phyloP scores from a whole-genome alignment of 768 basidiomycete genomes.

The Kwoniella europaea region DNA sequence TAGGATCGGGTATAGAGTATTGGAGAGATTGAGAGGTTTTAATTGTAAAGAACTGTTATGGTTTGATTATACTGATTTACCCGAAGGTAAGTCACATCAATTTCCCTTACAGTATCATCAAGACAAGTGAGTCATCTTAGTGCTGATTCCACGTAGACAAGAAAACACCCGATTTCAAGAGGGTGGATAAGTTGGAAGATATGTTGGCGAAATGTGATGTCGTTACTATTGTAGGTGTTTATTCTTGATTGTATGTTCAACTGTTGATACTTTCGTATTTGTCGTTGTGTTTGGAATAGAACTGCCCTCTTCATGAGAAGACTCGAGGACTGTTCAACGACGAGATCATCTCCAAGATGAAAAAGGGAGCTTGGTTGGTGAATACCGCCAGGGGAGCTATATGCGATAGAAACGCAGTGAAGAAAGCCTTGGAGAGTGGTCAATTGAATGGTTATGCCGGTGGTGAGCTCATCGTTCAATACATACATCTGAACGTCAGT shows the following conservation, averaged over 20 bases:
- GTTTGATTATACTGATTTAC: constrained; percentile 78
- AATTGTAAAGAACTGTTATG: constrained; percentile 88
- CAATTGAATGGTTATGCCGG: constrained; percentile 71
- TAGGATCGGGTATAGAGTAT: constrained; percentile 83
- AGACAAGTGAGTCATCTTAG: constrained; percentile 51
- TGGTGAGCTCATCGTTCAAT: constrained; percentile 60
- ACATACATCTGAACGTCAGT: no score
- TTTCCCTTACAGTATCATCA: background rate
- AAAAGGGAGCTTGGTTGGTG: constrained; percentile 80
- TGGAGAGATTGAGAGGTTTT: constrained; percentile 68
- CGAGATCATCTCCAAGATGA: constrained; percentile 83
- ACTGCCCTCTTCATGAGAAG: constrained; percentile 71
- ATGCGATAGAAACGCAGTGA: constrained; percentile 83
- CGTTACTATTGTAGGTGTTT: constrained; percentile 52
- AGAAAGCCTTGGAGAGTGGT: constrained; percentile 80
- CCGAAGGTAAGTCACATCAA: constrained; percentile 61
- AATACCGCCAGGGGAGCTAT: constrained; percentile 90
- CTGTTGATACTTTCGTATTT: no score
- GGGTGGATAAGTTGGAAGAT: constrained; percentile 80
- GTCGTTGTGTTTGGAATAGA: constrained; percentile 10
- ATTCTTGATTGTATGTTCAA: background rate
- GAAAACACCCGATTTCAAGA: constrained; percentile 36
- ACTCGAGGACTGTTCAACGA: constrained; percentile 79
- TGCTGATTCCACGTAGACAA: constrained; percentile 1
- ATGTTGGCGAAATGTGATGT: constrained; percentile 59